Evolutionary conservation across 2,329 filamentous ascomycete species (phyloP), one percentile per base, ranked within the genome.

Genomic region (Paecilomyces sp.): DNA sequence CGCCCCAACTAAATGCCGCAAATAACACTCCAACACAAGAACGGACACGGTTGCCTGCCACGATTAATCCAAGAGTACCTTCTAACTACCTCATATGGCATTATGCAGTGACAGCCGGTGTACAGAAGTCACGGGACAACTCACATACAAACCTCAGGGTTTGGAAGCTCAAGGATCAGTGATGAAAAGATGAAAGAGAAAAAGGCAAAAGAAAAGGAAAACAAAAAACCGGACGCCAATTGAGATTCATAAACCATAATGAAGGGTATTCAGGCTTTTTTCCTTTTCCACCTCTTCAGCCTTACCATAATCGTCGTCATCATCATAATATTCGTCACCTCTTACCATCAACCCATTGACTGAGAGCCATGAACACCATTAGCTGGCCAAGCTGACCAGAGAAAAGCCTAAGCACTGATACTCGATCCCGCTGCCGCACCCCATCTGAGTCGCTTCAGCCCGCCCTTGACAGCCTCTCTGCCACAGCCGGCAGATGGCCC

Each of bases 371-470:
- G 25, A 24, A 53, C 51, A 28, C 51, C 51, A 6, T 53, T 53
- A 13, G 12, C 22, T 8, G 3, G 5, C 12, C 11, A 11, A 15
- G 6, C 11, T 30, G 15, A 53, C 13, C 51, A 30, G 24, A 53
- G 28, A 53, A 25, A 13, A 7, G 22, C 3, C 22, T 60, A 63
- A n/a, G 60, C 60, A 31, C 60, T 68, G 58, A 76, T 71, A 4
- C 73, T 70, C n/a, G 73, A 73, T 25, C 69, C 73, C 25, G 70
- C 68, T 15, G 70, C 73, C 24, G 73, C 67, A 8, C 75, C 71
- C 76, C 78, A 79, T 57, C 77, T 72, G 33, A 80, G 67, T 55
- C 73, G 72, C 61, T 73, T 76, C 30, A 80, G 65, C 1, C 78
- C 72, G 11, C 75, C 75, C 24, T 71, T 71, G n/a, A 80, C 72